phyloP scores from a whole-genome alignment of 306 rosid genomes.

The Begonia fuchsioides region DNA sequence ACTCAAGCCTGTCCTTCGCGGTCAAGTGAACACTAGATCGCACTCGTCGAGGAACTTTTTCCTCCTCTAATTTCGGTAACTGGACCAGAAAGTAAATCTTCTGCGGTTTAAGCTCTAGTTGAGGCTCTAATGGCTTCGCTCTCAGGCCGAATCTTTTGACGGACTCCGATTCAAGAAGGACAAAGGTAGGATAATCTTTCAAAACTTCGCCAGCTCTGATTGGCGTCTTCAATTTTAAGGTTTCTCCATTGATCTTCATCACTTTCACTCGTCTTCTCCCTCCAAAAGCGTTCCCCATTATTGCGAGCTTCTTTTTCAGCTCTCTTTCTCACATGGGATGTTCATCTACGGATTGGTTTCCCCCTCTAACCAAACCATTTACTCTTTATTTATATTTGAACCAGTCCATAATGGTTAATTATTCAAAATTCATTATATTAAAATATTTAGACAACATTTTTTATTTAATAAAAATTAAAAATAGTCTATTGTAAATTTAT shows the following conservation, averaged over 20 bases:
- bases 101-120: conserved; percentile 40
- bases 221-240: conserved; percentile 47
- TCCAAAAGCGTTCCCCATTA: conserved; percentile 63
- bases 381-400: not conserved
- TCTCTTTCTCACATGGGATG: not conserved
- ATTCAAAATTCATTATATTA: too few species aligned
- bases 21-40: conserved; percentile 39
- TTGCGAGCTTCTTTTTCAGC: not conserved
- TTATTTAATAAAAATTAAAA: too few species aligned
- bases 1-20: conserved; percentile 70
- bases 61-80: conserved; percentile 21
- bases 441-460: too few species aligned
- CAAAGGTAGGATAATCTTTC: conserved; percentile 45
- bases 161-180: conserved; percentile 38
- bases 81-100: conserved; percentile 47
- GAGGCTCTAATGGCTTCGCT: conserved; percentile 56
- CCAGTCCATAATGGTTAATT: too few species aligned
- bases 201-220: conserved; percentile 38
- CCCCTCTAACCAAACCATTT: not conserved
- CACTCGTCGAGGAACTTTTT: conserved; percentile 19
- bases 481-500: too few species aligned
- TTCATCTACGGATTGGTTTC: not conserved
- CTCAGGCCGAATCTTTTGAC: conserved; percentile 46
- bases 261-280: conserved; percentile 52
- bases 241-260: conserved; percentile 71